Base-by-base conservation (phyloP, 768 basidiomycete species). In the Naganishia antarctica region DNA sequence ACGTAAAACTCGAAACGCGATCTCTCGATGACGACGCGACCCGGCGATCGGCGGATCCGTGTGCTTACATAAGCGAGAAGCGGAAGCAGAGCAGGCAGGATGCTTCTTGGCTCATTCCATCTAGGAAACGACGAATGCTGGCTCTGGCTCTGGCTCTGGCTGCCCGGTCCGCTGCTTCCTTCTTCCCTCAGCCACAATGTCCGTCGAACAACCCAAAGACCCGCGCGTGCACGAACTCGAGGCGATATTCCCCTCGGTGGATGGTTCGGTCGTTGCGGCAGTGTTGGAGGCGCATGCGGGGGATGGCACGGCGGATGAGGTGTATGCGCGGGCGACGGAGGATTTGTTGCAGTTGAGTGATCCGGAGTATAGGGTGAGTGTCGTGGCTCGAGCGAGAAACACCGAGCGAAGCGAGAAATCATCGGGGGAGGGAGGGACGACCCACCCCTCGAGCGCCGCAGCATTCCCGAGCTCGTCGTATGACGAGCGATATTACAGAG, bases 311-410 rank as follows among this genome's bases (percentile, higher is more conserved):
- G 66, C 63, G 16, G 66, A 58, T 12, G 18, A 21, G 53, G 67
- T 72, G 21, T n/a, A n/a, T n/a, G 78, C 76, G 58, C 50, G 75
- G 21, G 74, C 74, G 5, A 76, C 76, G n/a, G 78, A 74, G 65
- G 71, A 72, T 50, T 64, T 78, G 43, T 66, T 78, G 37, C 67
- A 68, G 21, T 73, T 78, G 68, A 77, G 75, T 21, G 78, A 78
- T 66, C 70, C 71, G n/a, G 65, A 71, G 32, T 78, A 75, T 51
- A 76, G 70, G 63, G 57, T 59, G 57, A 59, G 57, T 26, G 5
- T 25, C 15, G 13, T n/a, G 47, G 47, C 9, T 8, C 43, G 2
- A 8, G 11, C 43, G 43, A 29, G 4, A 9, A 18, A 8, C 7
- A 50, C 47, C 62, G 32, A 53, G 37, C 62, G 23, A 48, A 23